Evolutionary conservation across 208 protist species (phyloP), one percentile per base, ranked within the genome.

Genomic region (Vickermania ingenoplastis): DNA sequence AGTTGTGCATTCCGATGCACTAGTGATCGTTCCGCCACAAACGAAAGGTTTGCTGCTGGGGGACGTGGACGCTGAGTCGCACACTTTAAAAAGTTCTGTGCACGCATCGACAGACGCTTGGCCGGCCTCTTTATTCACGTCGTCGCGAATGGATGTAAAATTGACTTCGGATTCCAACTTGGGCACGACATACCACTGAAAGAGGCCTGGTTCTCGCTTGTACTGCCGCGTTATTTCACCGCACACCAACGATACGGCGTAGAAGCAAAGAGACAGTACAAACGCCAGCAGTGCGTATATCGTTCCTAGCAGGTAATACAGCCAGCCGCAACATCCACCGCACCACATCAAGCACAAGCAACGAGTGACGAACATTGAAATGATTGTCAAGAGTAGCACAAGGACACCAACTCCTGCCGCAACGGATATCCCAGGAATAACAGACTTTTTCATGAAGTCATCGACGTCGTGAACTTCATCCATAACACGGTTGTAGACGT

Each of bases 111-210:
- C 0, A 4, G 77, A 58, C 22, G 48, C 53, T 2, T 24, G 0
- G 21, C 1, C 45, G 41, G 73, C 77, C 28, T 78, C 41, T 0
- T 13, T 23, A 3, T 41, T 36, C 22, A 91, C 62, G 23, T 75
- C 51, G 26, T 28, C 27, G n/a, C 72, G 71, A 22, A 85, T 31
- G 28, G 4, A 25, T 2, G 7, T 49, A 49, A 92, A 75, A 31
- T 75, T 28, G 55, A 86, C 86, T 28, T 82, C 0, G 21, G 30
- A 28, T 13, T 85, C 61, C 65, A 77, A 85, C 64, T 71, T 85
- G 58, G 85, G 85, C 25, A 89, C 77, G n/a, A 79, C 49, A 59
- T 81, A 84, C 77, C 78, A 92, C 71, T 92, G 85, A 27, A 89
- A 68, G 22, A 92, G 27, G 48, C 85, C 85, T 0, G 85, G 76